Conservation (phyloP, 2,329 filamentous ascomycete genomes). For the Aspergillus sp. region DNA sequence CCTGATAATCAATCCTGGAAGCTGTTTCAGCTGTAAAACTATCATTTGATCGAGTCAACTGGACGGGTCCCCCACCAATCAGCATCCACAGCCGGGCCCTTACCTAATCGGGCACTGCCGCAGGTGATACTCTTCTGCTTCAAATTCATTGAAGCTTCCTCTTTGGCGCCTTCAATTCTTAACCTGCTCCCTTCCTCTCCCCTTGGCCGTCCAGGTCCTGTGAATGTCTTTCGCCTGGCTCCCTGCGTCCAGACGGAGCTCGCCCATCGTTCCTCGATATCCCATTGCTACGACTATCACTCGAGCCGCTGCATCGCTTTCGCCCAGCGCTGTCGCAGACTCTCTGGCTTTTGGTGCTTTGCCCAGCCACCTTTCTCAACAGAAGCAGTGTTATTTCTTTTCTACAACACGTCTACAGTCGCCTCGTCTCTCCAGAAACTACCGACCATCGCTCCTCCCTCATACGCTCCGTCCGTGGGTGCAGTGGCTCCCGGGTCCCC, state of each 20-base stretch:
- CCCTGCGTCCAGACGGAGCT: slow-evolving; percentile 27
- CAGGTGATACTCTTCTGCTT: slow-evolving; percentile 3
- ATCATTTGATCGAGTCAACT: background rate
- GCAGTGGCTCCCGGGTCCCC: slow-evolving; percentile 4
- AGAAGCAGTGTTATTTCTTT: background rate
- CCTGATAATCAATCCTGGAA: too few relatives aligned
- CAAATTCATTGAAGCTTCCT: background rate
- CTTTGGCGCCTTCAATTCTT: background rate
- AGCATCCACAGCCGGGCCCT: slow-evolving; percentile 1
- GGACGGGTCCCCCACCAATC: slow-evolving; percentile 16
- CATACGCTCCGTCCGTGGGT: background rate
- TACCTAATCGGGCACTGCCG: background rate
- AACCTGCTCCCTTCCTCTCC: slow-evolving; percentile 5
- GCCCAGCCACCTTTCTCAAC: background rate
- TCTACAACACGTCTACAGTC: background rate
- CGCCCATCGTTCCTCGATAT: slow-evolving; percentile 20
- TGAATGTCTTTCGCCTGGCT: slow-evolving; percentile 37
- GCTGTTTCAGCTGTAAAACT: too few relatives aligned
- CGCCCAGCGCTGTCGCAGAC: slow-evolving; percentile 12
- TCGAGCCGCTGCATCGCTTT: slow-evolving; percentile 9
- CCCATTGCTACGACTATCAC: slow-evolving; percentile 14
- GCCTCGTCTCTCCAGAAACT: background rate
- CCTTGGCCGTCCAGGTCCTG: slow-evolving; percentile 16
- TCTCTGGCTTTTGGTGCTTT: slow-evolving; percentile 3
- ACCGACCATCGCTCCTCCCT: background rate